These are phyloP conservation scores for Trichoderma sp. DNA, from an alignment of 2,329 filamentous ascomycete genomes.

Conservation along the genomic window DNA sequence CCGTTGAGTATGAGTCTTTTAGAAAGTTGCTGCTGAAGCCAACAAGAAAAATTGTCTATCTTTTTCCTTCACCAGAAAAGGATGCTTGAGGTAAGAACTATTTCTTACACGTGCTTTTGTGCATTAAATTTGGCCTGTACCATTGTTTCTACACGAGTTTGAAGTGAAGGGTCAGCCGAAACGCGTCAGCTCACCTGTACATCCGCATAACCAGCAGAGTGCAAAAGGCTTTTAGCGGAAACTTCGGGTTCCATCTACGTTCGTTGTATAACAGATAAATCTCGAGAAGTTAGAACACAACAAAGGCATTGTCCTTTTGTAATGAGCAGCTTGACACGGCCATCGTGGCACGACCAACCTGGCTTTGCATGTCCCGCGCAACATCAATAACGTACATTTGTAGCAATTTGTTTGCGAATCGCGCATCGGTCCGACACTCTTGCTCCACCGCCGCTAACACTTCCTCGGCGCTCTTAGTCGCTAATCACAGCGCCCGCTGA, in stretches of 20 bases:
- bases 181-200: background rate
- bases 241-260: background rate
- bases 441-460: conserved; percentile 33
- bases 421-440: conserved; percentile 18
- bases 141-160: background rate
- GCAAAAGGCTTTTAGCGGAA: background rate
- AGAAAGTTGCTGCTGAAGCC: background rate
- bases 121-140: background rate
- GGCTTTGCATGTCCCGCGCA: conserved; percentile 31
- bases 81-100: background rate
- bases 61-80: background rate
- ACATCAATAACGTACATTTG: conserved; percentile 25
- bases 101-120: background rate
- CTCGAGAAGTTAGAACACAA: conserved; percentile 1
- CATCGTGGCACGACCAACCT: conserved; percentile 28
- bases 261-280: background rate
- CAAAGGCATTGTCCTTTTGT: conserved; percentile 30
- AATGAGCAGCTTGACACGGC: conserved; percentile 29
- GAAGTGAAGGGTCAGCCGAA: background rate
- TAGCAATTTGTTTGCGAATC: conserved; percentile 28
- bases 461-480: conserved; percentile 40
- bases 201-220: background rate
- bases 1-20: background rate
- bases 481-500: conserved; percentile 41
- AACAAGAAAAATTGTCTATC: background rate